A percentile compares a stretch with the other conserved stretches of the same genome.
These are phyloP conservation scores for Xerocomus spinulosus DNA, from an alignment of 768 basidiomycete genomes.

Conservation along the genomic window DNA sequence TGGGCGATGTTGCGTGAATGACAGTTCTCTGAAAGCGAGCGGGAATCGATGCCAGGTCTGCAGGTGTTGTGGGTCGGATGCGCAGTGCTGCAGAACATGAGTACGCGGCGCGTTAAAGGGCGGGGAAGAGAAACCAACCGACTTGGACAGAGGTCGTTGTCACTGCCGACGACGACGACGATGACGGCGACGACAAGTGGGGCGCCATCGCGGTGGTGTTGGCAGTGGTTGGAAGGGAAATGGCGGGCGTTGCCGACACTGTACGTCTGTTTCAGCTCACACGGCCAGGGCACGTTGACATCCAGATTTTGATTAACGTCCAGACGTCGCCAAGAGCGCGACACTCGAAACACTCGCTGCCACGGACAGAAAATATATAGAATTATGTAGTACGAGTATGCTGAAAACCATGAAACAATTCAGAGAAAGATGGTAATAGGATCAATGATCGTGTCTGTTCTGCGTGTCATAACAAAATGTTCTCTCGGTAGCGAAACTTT, in stretches of 20 bases:
- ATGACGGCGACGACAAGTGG: constrained; percentile 58
- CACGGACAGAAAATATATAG: constrained; percentile 19
- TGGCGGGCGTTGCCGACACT: constrained; percentile 28
- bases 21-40: constrained; percentile 90
- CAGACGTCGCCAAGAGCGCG: constrained; percentile 6
- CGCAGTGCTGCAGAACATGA: constrained; percentile 62
- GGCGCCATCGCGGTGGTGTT: constrained; percentile 60
- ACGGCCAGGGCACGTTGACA: constrained; percentile 13
- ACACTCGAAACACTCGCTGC: neutral
- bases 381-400: constrained; percentile 36
- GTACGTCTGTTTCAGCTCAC: constrained; percentile 22
- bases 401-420: constrained; percentile 19
- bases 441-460: constrained; percentile 30
- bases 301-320: neutral
- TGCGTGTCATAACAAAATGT: constrained; percentile 28
- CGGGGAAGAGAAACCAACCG: constrained; percentile 50
- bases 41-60: constrained; percentile 84
- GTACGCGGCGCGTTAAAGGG: neutral
- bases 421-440: constrained; percentile 10
- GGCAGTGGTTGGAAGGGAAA: constrained; percentile 25
- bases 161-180: constrained; percentile 54
- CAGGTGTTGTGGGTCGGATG: constrained; percentile 81
- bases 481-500: constrained; percentile 7
- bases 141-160: constrained; percentile 91
- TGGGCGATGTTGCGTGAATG: constrained; percentile 70